phyloP scores from a whole-genome alignment of 768 basidiomycete genomes.

The Tylopilus subfusipes region DNA sequence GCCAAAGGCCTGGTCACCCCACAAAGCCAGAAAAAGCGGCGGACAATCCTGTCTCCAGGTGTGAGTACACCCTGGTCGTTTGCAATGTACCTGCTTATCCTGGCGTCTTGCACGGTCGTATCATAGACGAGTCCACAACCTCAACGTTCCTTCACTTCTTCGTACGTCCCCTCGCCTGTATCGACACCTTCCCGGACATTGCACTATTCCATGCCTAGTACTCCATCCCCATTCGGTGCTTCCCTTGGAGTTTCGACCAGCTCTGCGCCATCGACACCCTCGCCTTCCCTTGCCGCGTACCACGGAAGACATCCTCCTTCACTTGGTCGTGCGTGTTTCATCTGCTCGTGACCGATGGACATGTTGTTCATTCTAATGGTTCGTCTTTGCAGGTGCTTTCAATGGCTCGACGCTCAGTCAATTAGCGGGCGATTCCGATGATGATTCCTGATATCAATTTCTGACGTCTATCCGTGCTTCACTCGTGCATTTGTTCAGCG shows the following conservation, averaged over 20 bases:
- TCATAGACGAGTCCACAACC: constrained; percentile 24
- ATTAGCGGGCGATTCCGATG: constrained; percentile 29
- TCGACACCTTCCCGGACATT: constrained; percentile 34
- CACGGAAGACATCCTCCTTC: constrained; percentile 35
- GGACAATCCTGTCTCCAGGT: constrained; percentile 20
- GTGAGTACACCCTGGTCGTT: constrained; percentile 10
- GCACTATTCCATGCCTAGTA: constrained; percentile 35
- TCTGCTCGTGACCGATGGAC: neutral
- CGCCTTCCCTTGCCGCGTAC: constrained; percentile 39
- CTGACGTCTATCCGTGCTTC: neutral
- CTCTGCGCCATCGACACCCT: constrained; percentile 33
- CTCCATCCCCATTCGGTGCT: constrained; percentile 36
- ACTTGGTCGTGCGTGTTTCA: constrained; percentile 33
- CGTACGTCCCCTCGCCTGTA: constrained; percentile 28
- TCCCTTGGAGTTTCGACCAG: constrained; percentile 32
- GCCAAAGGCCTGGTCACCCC: constrained; percentile 22
- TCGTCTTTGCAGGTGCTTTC: constrained; percentile 22
- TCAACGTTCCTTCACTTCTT: constrained; percentile 29
- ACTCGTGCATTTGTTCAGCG: constrained; percentile 8
- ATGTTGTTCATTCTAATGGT: neutral
- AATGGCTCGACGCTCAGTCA: constrained; percentile 27
- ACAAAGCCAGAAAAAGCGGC: constrained; percentile 28
- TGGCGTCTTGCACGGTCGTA: neutral
- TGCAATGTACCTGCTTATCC: neutral
- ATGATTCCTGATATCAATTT: constrained; percentile 21